A percentile compares a stretch with the other conserved stretches of the same genome.
Evolutionary conservation across 768 basidiomycete genomes (phyloP).

Genomic region (Naganishia kalamii): DNA sequence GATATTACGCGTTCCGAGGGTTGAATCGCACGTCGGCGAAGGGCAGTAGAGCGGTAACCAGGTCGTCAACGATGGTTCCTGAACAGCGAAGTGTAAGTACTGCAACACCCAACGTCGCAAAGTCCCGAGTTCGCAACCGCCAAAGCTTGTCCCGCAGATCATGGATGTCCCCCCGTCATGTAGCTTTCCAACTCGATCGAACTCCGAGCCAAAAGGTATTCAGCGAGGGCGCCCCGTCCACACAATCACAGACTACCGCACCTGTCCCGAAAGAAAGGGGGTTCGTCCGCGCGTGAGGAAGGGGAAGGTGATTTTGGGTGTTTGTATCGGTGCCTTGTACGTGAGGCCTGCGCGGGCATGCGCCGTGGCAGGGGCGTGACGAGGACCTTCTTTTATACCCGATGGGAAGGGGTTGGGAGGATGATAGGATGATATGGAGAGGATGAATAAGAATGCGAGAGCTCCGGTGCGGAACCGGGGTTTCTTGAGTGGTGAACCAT

Average conservation of each 20-base stretch:
- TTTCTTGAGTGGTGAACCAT: too few species aligned
- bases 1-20: not conserved
- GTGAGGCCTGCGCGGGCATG: not conserved
- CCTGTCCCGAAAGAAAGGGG: too few species aligned
- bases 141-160: not conserved
- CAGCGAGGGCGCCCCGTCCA: too few species aligned
- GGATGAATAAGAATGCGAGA: too few species aligned
- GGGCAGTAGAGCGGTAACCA: not conserved
- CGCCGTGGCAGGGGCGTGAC: not conserved
- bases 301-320: slow-evolving; percentile 6
- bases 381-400: slow-evolving; percentile 21
- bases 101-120: too few species aligned
- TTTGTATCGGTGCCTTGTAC: slow-evolving; percentile 20
- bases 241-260: too few species aligned
- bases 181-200: slow-evolving; percentile 1
- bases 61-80: not conserved
- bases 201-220: slow-evolving; percentile 6
- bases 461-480: too few species aligned
- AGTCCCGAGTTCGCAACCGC: too few species aligned
- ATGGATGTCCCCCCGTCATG: slow-evolving; percentile 3
- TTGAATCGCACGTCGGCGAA: not conserved
- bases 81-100: not conserved
- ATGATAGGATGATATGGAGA: not conserved
- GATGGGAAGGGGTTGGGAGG: not conserved
- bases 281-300: not conserved